Evolutionary conservation across 495 filamentous ascomycete species (phyloP).

Genomic region (Xylaria castorea): DNA sequence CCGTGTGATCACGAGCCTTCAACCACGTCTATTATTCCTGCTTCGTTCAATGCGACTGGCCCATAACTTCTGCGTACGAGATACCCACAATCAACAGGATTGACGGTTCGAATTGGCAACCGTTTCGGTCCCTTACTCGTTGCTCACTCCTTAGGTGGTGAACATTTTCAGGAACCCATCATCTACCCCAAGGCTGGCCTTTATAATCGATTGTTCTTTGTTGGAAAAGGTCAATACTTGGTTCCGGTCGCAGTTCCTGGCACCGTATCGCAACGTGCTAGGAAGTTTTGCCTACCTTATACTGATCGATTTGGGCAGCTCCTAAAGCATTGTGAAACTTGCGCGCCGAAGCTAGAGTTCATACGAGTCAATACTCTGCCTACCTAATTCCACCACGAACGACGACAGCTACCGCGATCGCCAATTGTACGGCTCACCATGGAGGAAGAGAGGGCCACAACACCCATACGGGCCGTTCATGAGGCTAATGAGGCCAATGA

Average conservation of each 20-base stretch:
- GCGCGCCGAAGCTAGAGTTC: slow-evolving; percentile 5
- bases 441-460: slow-evolving; percentile 46
- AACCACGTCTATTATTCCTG: neutral
- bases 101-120: neutral
- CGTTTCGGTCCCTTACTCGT: neutral
- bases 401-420: neutral
- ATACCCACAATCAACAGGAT: neutral
- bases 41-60: neutral
- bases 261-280: neutral
- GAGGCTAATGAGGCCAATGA: neutral
- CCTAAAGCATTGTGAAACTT: neutral
- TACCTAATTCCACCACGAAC: slow-evolving; percentile 30
- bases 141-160: neutral
- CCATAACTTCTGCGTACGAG: slow-evolving; percentile 4
- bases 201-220: neutral
- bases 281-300: neutral
- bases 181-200: neutral
- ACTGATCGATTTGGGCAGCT: neutral
- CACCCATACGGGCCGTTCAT: slow-evolving; percentile 37
- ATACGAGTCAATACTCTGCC: slow-evolving; percentile 28
- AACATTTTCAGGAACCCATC: neutral
- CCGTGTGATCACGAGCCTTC: slow-evolving; percentile 29
- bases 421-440: slow-evolving; percentile 37
- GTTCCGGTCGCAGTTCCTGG: neutral
- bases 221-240: neutral